phyloP scores from a whole-genome alignment of 768 basidiomycete genomes.

The Hygrocybe coccinea region DNA sequence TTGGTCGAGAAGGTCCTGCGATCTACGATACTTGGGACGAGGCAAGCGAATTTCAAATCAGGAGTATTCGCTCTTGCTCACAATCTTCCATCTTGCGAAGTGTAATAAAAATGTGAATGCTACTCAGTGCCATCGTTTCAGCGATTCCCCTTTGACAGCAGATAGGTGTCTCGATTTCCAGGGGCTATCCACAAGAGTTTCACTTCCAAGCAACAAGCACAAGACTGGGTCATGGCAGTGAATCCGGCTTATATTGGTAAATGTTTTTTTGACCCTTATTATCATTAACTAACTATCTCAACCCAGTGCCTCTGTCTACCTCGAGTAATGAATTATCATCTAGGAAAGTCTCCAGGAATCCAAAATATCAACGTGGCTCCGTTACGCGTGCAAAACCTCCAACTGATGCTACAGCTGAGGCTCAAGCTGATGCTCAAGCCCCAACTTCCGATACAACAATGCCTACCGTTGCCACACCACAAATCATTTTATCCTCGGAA shows the following conservation, averaged over 20 bases:
- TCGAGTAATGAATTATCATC: no score
- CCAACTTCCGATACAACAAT: neutral
- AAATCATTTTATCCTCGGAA: slow-evolving; percentile 45
- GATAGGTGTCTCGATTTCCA: slow-evolving; percentile 56
- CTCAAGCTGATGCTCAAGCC: no score
- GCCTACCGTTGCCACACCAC: slow-evolving; percentile 5
- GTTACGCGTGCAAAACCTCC: no score
- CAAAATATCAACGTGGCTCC: no score
- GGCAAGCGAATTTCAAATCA: slow-evolving; percentile 30
- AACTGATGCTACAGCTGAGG: no score
- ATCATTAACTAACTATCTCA: no score
- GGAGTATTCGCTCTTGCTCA: neutral
- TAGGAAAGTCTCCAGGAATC: no score
- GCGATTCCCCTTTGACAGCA: neutral
- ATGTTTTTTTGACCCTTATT: neutral
- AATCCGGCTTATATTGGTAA: neutral
- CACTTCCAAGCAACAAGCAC: slow-evolving; percentile 38
- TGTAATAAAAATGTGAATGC: slow-evolving; percentile 43
- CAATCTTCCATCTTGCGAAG: slow-evolving; percentile 24
- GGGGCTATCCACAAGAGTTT: slow-evolving; percentile 53
- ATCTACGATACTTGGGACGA: slow-evolving; percentile 60
- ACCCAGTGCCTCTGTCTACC: no score
- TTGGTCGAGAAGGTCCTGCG: slow-evolving; percentile 52
- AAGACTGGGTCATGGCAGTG: slow-evolving; percentile 45
- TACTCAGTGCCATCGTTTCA: neutral